Base-by-base conservation (phyloP, 176 grass and related monocot species). In the Poa pratensis region DNA sequence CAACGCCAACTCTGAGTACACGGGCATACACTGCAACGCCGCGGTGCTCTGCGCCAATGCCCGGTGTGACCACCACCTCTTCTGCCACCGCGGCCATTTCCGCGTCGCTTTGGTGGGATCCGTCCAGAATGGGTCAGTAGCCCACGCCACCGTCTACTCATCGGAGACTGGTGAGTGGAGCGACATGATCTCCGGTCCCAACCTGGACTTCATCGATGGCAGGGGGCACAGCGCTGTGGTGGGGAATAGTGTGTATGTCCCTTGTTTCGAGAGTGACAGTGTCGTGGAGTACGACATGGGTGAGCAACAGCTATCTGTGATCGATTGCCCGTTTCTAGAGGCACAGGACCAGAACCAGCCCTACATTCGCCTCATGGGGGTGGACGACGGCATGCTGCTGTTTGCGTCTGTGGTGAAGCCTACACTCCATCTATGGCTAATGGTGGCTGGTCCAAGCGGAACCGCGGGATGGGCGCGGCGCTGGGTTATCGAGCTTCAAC, bases 61-160 rank as follows among this genome's bases (percentile, higher is more conserved):
- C 46, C 14, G 42, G 24, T 73, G 69, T 17, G 22, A 73, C 42
- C 70, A 73, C 42, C 70, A 73, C 43, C 42, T 26, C 26, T 15
- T 50, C 16, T 74, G 71, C 45, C 71, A 74, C 18, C 43, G 45
- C 43, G 71, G 71, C 45, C 71, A 45, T 18, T 74, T 51, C 71
- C 71, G 45, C 23, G 23, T 74, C 6, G 71, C 45, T 16, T 28
- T 74, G 71, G 23, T 74, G 45, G 71, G 71, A 45, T 50, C 3
- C 69, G 39, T 2, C 12, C 10, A 24, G 14, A 15, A 28, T 28
- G 45, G 23, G 7, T 24, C 0, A 27, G 23, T 5, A 17, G 24
- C 45, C 71, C 7, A 2, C 14, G 71, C 45, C 23, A 17, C 45
- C 71, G 45, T 74, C 43, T 51, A 18, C 71, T 74, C 71, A 18